Evolutionary conservation across 495 filamentous ascomycete species (phyloP), one percentile per base, ranked within the genome.

Genomic region (Xylaria curta): DNA sequence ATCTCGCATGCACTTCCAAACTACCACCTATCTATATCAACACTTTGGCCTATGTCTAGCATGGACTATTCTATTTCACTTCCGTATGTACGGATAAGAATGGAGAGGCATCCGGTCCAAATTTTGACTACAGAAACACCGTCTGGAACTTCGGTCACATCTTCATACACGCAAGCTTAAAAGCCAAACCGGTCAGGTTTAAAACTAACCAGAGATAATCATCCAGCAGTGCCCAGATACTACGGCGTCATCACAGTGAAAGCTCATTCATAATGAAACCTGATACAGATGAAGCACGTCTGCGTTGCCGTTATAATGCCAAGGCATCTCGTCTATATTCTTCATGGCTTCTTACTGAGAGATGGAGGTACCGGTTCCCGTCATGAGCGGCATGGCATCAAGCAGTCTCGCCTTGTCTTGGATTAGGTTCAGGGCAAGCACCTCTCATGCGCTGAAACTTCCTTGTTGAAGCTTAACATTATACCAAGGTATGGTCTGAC

Each of bases 391-490:
- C 4, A 8, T 8, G 3, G 33, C 6, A 21, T 33, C 3, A 4
- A 38, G 58, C 33, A 60, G 58, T 38, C 58, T 60, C 58, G 58
- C 19, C 31, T 60, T 21, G 33, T 21, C 33, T 4, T 13, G 33
- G 13, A 38, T 60, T 33, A n/a, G 8, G 58, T 60, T 38, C 40
- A 33, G 42, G 49, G 65, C 36, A 67, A 36, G 49, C 49, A 24
- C 65, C 9, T n/a, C 13, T 46, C 24, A 10, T 12, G 1, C 10
- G 31, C 9, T 67, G 47, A 12, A 36, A 56, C 65, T 66, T 31
- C 63, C 47, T 26, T 15, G 47, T 28, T 6, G 2, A 19, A 31
- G 7, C 33, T 38, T 40, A 17, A 28, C 53, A 21, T 13, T 19
- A 4, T 33, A 66, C 36, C 8, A 38, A 38, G 36, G 36, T 1